A percentile compares a stretch with the other conserved stretches of the same genome.
Conservation (phyloP, 2,329 filamentous ascomycete genomes). For the Fusarium algeriense region DNA sequence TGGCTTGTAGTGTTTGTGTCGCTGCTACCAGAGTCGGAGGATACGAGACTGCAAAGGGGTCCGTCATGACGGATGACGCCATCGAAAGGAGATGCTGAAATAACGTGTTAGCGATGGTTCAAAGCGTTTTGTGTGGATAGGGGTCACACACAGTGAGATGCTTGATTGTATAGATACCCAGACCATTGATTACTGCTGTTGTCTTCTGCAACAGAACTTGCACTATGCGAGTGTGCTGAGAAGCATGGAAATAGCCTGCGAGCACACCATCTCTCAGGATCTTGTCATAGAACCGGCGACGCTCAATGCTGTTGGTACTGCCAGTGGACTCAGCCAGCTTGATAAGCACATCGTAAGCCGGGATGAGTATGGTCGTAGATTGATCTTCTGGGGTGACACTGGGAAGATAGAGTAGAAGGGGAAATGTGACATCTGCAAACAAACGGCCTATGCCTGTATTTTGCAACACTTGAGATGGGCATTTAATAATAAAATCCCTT, state of each 20-base stretch:
- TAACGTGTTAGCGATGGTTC: conserved; percentile 21
- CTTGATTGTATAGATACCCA: conserved; percentile 74
- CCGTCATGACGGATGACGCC: conserved; percentile 72
- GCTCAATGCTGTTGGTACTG: conserved; percentile 42
- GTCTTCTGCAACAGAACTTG: conserved; percentile 67
- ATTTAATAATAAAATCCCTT: conserved; percentile 65
- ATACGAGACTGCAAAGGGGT: conserved; percentile 73
- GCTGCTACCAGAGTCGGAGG: conserved; percentile 66
- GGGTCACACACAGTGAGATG: conserved; percentile 69
- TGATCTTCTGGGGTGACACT: conserved; percentile 80
- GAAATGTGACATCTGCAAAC: conserved; percentile 76
- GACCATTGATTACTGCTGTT: conserved; percentile 61
- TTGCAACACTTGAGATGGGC: conserved; percentile 65
- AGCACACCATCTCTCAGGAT: conserved; percentile 69
- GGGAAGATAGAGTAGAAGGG: conserved; percentile 81
- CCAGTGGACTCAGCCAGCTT: conserved; percentile 59
- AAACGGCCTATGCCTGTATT: conserved; percentile 75
- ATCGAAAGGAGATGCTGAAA: conserved; percentile 74
- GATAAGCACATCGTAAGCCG: conserved; percentile 76
- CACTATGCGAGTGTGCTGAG: conserved; percentile 69
- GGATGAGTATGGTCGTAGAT: conserved; percentile 71
- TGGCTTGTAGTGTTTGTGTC: conserved; percentile 64
- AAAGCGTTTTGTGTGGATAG: neutral
- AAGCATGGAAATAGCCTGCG: conserved; percentile 67
- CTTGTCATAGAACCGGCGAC: conserved; percentile 62